Evolutionary conservation across 345 rosid genomes (phyloP).

Genomic region (Brassica carinata): DNA sequence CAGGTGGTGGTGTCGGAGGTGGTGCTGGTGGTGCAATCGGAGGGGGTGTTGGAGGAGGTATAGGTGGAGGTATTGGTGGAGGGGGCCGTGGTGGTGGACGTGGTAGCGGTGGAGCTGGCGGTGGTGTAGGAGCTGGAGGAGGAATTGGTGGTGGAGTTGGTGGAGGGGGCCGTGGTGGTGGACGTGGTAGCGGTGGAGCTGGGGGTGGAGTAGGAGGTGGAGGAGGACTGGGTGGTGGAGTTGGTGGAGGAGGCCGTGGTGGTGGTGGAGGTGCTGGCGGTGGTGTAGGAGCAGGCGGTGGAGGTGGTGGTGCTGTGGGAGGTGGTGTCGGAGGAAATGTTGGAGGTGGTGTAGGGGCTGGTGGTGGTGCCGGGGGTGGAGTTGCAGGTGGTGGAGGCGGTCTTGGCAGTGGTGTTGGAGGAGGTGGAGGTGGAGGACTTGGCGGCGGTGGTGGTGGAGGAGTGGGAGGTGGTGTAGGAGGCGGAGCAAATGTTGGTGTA

Average conservation of each 20-base stretch:
- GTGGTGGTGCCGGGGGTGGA: neutral
- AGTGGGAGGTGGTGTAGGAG: conserved; percentile 30
- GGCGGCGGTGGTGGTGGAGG: conserved; percentile 7
- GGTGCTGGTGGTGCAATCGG: neutral
- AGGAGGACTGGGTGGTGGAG: neutral
- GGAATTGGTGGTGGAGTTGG: neutral
- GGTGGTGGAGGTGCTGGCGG: neutral
- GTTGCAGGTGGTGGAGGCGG: neutral
- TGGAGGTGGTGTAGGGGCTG: neutral
- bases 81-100: neutral
- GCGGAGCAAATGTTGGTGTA: conserved; percentile 29
- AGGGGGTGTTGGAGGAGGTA: neutral
- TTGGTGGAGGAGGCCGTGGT: neutral
- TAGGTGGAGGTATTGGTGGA: neutral
- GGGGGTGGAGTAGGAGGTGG: neutral
- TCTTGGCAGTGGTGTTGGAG: neutral
- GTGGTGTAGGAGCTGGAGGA: neutral
- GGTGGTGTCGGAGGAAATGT: no score
- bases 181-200: neutral
- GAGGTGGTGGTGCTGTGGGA: neutral
- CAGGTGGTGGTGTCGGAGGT: neutral
- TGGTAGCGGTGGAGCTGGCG: neutral
- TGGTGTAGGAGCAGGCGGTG: neutral
- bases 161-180: neutral
- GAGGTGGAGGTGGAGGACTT: neutral